Conservation (phyloP, 2,329 filamentous ascomycete genomes). For the Fusarium annulatum region DNA sequence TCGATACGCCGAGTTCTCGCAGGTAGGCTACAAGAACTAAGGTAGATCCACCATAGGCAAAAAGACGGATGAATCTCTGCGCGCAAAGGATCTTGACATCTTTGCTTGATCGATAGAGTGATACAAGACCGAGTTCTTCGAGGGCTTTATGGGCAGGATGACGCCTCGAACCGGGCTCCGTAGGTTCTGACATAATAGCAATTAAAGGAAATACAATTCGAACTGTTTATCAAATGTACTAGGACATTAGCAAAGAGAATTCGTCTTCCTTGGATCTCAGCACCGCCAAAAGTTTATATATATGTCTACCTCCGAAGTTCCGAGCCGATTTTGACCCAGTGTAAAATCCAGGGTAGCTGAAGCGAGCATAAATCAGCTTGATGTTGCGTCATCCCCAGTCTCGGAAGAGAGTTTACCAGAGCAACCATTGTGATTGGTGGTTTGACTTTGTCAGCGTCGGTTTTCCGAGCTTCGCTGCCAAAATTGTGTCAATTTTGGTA, state of each 20-base stretch:
- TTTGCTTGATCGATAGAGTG: constrained; percentile 35
- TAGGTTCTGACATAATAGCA: neutral
- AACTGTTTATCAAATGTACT: rapidly evolving
- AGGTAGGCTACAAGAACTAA: constrained; percentile 69
- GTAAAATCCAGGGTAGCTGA: neutral
- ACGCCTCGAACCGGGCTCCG: neutral
- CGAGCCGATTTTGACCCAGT: constrained; percentile 1
- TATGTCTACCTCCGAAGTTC: constrained; percentile 15
- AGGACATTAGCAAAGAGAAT: rapidly evolving
- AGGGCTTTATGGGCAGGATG: constrained; percentile 1
- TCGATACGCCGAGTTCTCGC: constrained; percentile 59
- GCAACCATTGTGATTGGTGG: neutral
- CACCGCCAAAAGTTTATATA: neutral
- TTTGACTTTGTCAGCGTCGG: neutral
- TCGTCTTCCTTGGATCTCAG: neutral
- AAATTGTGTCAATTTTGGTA: no score
- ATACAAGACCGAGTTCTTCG: constrained; percentile 44
- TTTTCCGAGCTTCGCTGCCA: neutral
- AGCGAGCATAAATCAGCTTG: neutral
- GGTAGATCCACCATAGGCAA: constrained; percentile 70
- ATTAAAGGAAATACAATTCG: rapidly evolving
- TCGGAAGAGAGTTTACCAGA: constrained; percentile 18
- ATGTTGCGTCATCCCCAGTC: neutral
- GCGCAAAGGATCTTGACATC: constrained; percentile 64
- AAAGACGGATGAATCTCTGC: constrained; percentile 70